These are phyloP conservation scores for Citrus trifoliata DNA, from an alignment of 345 rosid species.

Conservation along the genomic window DNA sequence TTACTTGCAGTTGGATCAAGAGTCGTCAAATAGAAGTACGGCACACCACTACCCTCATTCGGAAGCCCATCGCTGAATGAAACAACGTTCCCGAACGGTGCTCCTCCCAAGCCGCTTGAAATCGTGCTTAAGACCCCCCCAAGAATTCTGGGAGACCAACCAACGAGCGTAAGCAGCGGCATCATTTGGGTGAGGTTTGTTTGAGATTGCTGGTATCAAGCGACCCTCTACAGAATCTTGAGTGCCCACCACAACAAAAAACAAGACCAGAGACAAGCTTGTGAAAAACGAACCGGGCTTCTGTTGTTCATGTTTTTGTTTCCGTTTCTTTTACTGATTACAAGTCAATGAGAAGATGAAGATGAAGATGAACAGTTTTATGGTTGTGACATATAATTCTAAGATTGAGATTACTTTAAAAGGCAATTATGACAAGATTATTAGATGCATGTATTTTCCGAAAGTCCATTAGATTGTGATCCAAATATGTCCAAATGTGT, in stretches of 20 bases:
- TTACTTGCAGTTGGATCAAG: slow-evolving; percentile 94
- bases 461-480: no score
- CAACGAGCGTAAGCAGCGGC: slow-evolving; percentile 78
- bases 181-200: slow-evolving; percentile 61
- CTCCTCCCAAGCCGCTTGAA: slow-evolving; percentile 65
- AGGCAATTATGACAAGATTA: background rate
- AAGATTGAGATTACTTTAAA: no score
- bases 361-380: background rate
- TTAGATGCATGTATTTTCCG: background rate
- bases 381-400: background rate
- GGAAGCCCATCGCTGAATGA: slow-evolving; percentile 87
- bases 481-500: no score
- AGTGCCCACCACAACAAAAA: slow-evolving; percentile 20
- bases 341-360: background rate
- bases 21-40: slow-evolving; percentile 86
- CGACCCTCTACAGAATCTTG: slow-evolving; percentile 42
- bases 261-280: background rate
- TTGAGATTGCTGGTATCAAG: slow-evolving; percentile 22
- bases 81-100: slow-evolving; percentile 92
- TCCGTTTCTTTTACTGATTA: background rate
- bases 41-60: slow-evolving; percentile 59
- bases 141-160: slow-evolving; percentile 73
- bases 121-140: slow-evolving; percentile 89
- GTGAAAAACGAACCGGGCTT: background rate
- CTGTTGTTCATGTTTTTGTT: background rate